A percentile compares a stretch with the other conserved stretches of the same genome.
Evolutionary conservation across 306 rosid species (phyloP).

Genomic region (Sicyos edulis): DNA sequence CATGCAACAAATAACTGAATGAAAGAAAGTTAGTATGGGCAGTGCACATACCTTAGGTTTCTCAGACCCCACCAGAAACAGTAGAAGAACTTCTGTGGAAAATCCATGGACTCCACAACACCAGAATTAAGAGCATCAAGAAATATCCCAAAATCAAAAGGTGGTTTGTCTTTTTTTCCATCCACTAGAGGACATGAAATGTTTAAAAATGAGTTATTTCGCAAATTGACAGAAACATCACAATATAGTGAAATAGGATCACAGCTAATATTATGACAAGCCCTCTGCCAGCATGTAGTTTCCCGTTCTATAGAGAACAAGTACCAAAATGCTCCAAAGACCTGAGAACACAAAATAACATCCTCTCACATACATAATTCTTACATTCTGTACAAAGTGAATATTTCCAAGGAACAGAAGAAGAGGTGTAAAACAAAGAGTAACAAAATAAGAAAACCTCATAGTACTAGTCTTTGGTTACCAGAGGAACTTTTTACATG

Average conservation of each 20-base stretch:
- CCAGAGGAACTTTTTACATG: too few relatives aligned
- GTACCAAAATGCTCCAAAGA: constrained; percentile 33
- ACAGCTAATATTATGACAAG: not conserved
- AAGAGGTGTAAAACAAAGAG: not conserved
- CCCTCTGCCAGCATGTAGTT: constrained; percentile 25
- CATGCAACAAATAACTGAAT: not conserved
- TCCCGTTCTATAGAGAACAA: constrained; percentile 28
- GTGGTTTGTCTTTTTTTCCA: not conserved
- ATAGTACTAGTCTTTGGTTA: too few relatives aligned
- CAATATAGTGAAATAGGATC: not conserved
- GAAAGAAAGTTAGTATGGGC: not conserved
- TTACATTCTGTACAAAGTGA: not conserved
- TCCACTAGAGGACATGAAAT: constrained; percentile 12
- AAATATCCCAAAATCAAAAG: constrained; percentile 36
- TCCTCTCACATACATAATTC: not conserved
- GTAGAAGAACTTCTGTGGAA: constrained; percentile 24
- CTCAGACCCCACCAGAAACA: constrained; percentile 41
- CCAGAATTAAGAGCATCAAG: constrained; percentile 27
- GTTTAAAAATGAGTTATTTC: not conserved
- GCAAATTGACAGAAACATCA: not conserved
- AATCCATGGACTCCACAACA: constrained; percentile 9
- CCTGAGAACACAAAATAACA: constrained; percentile 20
- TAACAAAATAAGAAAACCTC: not conserved
- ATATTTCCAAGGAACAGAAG: not conserved
- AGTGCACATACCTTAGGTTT: constrained; percentile 31